Evolutionary conservation across 352 stramenopile genomes (phyloP).

Genomic region (Halophytophthora polymorphica): DNA sequence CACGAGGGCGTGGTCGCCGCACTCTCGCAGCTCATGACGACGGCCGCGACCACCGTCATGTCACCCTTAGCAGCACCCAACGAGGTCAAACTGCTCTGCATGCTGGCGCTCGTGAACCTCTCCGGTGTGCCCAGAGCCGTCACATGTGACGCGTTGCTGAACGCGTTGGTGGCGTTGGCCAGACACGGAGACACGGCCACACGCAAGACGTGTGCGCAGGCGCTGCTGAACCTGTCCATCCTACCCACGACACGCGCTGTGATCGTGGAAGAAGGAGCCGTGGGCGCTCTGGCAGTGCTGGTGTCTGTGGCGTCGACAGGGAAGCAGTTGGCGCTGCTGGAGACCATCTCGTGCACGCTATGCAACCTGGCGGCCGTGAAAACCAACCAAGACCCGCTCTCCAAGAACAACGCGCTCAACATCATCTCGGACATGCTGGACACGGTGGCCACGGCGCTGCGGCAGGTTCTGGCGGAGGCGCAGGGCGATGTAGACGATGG

Average conservation of each 20-base stretch:
- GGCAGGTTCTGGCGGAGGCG: constrained; percentile 11
- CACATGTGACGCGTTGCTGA: constrained; percentile 67
- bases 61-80: constrained; percentile 33
- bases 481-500: constrained; percentile 14
- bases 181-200: constrained; percentile 28
- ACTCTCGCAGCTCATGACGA: constrained; percentile 65
- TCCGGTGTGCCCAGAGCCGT: constrained; percentile 65
- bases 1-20: constrained; percentile 68
- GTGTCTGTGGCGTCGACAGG: constrained; percentile 19
- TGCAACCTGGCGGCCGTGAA: constrained; percentile 61
- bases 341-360: constrained; percentile 47
- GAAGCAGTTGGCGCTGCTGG: constrained; percentile 32
- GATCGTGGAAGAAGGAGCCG: constrained; percentile 71
- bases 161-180: constrained; percentile 38
- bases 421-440: constrained; percentile 49
- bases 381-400: constrained; percentile 56
- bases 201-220: constrained; percentile 42
- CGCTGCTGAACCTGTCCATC: constrained; percentile 78
- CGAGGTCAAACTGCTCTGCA: constrained; percentile 50
- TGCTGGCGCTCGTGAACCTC: constrained; percentile 75
- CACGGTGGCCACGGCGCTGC: constrained; percentile 22
- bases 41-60: constrained; percentile 21
- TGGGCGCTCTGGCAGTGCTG: constrained; percentile 55
- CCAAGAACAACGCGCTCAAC: constrained; percentile 53
- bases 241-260: constrained; percentile 64